These are phyloP conservation scores for Mycena haematopus DNA, from an alignment of 768 basidiomycete species.

Conservation along the genomic window DNA sequence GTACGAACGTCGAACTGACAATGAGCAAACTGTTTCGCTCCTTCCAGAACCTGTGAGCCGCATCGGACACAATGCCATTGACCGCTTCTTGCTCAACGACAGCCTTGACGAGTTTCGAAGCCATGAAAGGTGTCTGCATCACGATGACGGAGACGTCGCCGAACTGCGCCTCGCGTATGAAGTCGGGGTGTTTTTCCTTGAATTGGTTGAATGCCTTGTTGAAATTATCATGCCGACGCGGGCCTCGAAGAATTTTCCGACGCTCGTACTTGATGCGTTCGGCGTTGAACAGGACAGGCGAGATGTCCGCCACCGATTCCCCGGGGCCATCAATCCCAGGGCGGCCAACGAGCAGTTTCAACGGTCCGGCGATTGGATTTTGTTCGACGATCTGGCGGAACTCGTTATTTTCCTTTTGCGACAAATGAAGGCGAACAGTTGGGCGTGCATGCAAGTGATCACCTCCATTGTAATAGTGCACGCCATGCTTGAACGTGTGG, in stretches of 20 bases:
- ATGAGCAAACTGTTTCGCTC: too few relatives aligned
- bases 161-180: too few relatives aligned
- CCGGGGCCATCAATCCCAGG: slow-evolving; percentile 29
- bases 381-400: slow-evolving; percentile 22
- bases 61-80: too few relatives aligned
- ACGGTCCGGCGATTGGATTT: slow-evolving; percentile 27
- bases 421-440: slow-evolving; percentile 28
- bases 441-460: slow-evolving; percentile 30
- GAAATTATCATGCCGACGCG: slow-evolving; percentile 3
- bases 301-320: slow-evolving; percentile 27
- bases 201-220: neutral
- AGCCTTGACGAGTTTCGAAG: too few relatives aligned
- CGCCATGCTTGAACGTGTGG: slow-evolving; percentile 22
- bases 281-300: slow-evolving; percentile 23
- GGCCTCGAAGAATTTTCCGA: slow-evolving; percentile 6
- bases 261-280: slow-evolving; percentile 31
- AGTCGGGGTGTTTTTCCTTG: too few relatives aligned
- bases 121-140: too few relatives aligned
- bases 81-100: too few relatives aligned
- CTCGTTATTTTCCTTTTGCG: slow-evolving; percentile 4
- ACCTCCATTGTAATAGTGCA: slow-evolving; percentile 27
- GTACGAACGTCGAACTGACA: too few relatives aligned
- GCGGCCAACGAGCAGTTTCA: slow-evolving; percentile 29
- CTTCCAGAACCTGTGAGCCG: too few relatives aligned
- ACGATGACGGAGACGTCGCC: too few relatives aligned